Evolutionary conservation across 1,284 basidiomycete species (phyloP).

Genomic region (Exobasidium cylindrosporum): DNA sequence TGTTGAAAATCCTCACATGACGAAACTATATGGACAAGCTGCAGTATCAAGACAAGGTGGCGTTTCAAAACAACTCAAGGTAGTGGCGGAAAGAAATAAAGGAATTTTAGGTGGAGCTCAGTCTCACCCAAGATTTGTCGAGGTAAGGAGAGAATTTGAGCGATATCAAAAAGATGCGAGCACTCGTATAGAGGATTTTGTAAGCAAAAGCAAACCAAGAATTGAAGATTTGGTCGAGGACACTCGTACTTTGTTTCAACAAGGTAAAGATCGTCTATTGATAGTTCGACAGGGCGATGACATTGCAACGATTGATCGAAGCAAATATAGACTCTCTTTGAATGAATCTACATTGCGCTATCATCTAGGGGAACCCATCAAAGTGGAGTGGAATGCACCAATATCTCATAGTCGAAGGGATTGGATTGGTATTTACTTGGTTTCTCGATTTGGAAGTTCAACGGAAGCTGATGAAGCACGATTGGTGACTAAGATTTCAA

Average conservation of each 20-base stretch:
- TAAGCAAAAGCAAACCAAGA: constrained; percentile 62
- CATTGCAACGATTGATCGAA: constrained; percentile 29
- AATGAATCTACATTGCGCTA: constrained; percentile 59
- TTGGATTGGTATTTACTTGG: constrained; percentile 86
- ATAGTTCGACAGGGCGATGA: constrained; percentile 41
- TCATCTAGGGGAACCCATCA: constrained; percentile 86
- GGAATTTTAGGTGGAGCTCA: constrained; percentile 35
- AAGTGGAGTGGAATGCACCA: constrained; percentile 82
- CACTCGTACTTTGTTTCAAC: constrained; percentile 84
- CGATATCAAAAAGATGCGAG: constrained; percentile 91
- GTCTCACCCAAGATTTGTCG: constrained; percentile 64
- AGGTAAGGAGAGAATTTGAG: constrained; percentile 87
- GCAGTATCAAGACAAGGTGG: constrained; percentile 90
- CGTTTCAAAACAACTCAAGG: constrained; percentile 92
- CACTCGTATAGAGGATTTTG: constrained; percentile 84
- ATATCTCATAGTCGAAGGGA: constrained; percentile 83
- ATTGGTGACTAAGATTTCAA: constrained; percentile 71
- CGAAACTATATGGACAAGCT: constrained; percentile 77
- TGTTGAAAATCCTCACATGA: constrained; percentile 80
- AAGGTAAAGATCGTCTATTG: constrained; percentile 70
- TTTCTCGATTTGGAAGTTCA: constrained; percentile 29
- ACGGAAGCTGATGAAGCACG: constrained; percentile 18
- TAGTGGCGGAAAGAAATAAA: constrained; percentile 75
- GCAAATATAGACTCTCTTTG: constrained; percentile 21
- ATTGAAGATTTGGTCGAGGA: constrained; percentile 67